These are phyloP conservation scores for Lanmaoa rubissima DNA, from an alignment of 768 basidiomycete genomes.

Conservation along the genomic window DNA sequence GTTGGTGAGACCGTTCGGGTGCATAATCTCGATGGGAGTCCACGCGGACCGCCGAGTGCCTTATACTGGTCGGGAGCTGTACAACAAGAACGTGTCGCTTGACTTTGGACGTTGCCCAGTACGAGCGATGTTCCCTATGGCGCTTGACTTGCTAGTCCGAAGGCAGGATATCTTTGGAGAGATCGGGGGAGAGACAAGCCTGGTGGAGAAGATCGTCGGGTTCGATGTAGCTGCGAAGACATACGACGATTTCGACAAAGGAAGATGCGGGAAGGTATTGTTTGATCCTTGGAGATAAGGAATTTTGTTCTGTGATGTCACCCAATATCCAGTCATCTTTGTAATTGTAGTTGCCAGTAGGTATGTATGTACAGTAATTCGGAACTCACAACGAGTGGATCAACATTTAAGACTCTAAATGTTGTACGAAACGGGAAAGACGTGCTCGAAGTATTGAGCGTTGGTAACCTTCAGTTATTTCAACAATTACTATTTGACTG, in stretches of 20 bases:
- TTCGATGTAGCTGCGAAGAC: constrained; percentile 54
- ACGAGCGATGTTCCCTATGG: constrained; percentile 71
- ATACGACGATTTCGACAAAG: constrained; percentile 70
- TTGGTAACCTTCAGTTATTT: too few species aligned
- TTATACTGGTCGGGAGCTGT: constrained; percentile 54
- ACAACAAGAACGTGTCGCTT: constrained; percentile 76
- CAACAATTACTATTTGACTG: too few species aligned
- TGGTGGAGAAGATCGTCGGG: constrained; percentile 67
- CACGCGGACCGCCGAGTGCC: constrained; percentile 56
- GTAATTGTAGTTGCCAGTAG: not conserved
- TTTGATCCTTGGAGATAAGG: constrained; percentile 68
- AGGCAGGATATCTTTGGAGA: constrained; percentile 73
- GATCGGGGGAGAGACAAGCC: constrained; percentile 57
- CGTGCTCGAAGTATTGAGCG: too few species aligned
- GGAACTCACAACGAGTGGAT: too few species aligned
- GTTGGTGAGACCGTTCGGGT: constrained; percentile 73
- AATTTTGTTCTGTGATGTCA: not conserved
- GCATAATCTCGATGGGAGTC: constrained; percentile 72
- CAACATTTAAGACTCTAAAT: too few species aligned
- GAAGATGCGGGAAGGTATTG: constrained; percentile 69
- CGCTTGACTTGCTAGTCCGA: constrained; percentile 65
- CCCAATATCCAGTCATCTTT: not conserved
- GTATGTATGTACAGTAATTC: too few species aligned
- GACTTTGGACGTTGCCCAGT: constrained; percentile 84
- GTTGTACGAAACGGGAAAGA: too few species aligned